Conservation (phyloP, 2,329 filamentous ascomycete species). For the Teratosphaeria pseudoeucalypti region DNA sequence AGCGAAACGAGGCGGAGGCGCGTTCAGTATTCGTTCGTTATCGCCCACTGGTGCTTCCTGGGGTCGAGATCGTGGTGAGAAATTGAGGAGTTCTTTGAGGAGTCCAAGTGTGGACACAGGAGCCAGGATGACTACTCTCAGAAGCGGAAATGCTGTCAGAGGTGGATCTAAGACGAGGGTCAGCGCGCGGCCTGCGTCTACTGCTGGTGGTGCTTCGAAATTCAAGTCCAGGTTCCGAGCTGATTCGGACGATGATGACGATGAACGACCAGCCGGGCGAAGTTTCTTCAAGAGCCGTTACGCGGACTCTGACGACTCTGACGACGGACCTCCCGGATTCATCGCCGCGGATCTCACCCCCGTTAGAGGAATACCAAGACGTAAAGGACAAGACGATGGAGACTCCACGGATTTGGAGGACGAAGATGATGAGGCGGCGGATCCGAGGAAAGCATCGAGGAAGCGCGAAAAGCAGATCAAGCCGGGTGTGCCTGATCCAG, state of each 20-base stretch:
- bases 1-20: constrained; percentile 12
- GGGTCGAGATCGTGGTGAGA: constrained; percentile 16
- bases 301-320: constrained; percentile 41
- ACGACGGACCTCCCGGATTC: constrained; percentile 30
- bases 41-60: constrained; percentile 54
- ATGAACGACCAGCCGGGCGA: constrained; percentile 20
- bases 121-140: constrained; percentile 11
- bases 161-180: background rate
- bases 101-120: constrained; percentile 14
- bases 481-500: constrained; percentile 21
- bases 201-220: constrained; percentile 7
- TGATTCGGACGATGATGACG: constrained; percentile 56
- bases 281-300: constrained; percentile 36
- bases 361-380: constrained; percentile 51
- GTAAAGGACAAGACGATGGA: constrained; percentile 44
- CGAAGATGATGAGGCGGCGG: constrained; percentile 18
- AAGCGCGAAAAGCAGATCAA: constrained; percentile 32
- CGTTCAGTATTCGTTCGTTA: constrained; percentile 56
- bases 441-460: constrained; percentile 25
- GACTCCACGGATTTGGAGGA: constrained; percentile 44
- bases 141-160: constrained; percentile 3
- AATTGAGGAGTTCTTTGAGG: constrained; percentile 17
- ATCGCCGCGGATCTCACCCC: constrained; percentile 34
- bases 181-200: background rate
- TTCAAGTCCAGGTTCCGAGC: constrained; percentile 48